Percentiles rank a stretch among this genome's conserved stretches.
Conservation (phyloP, 805 yeast species). For the Monosporozyma unispora region DNA sequence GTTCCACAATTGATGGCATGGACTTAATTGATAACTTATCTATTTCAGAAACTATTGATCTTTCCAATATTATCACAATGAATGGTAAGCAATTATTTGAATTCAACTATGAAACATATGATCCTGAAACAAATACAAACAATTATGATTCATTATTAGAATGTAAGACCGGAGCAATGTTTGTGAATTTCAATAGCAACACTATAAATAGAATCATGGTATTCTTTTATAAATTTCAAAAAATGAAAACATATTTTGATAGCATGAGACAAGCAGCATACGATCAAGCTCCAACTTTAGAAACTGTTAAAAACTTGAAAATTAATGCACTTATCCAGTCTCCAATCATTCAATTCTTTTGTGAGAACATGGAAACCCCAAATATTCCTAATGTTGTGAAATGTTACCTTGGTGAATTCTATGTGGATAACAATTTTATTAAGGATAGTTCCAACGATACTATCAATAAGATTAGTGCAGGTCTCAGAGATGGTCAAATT, state of each 20-base stretch:
- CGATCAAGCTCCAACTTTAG: slow-evolving; percentile 62
- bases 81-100: slow-evolving; percentile 73
- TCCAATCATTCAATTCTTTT: slow-evolving; percentile 78
- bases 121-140: slow-evolving; percentile 39
- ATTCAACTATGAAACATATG: slow-evolving; percentile 74
- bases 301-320: slow-evolving; percentile 45
- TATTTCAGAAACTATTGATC: slow-evolving; percentile 35
- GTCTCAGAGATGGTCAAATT: slow-evolving; percentile 64
- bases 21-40: slow-evolving; percentile 66
- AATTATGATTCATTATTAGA: slow-evolving; percentile 34
- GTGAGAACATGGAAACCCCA: slow-evolving; percentile 35
- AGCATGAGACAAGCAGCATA: slow-evolving; percentile 82
- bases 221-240: slow-evolving; percentile 64
- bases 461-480: slow-evolving; percentile 53
- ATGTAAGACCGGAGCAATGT: slow-evolving; percentile 60
- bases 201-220: slow-evolving; percentile 60
- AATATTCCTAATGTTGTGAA: slow-evolving; percentile 52
- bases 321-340: slow-evolving; percentile 67
- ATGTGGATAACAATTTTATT: slow-evolving; percentile 52
- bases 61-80: slow-evolving; percentile 63
- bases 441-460: slow-evolving; percentile 20
- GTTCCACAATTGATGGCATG: slow-evolving; percentile 67
- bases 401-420: slow-evolving; percentile 75
- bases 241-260: slow-evolving; percentile 86
- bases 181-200: slow-evolving; percentile 71